phyloP scores from a whole-genome alignment of 805 yeast species.

The Grigorovia transvaalensis region DNA sequence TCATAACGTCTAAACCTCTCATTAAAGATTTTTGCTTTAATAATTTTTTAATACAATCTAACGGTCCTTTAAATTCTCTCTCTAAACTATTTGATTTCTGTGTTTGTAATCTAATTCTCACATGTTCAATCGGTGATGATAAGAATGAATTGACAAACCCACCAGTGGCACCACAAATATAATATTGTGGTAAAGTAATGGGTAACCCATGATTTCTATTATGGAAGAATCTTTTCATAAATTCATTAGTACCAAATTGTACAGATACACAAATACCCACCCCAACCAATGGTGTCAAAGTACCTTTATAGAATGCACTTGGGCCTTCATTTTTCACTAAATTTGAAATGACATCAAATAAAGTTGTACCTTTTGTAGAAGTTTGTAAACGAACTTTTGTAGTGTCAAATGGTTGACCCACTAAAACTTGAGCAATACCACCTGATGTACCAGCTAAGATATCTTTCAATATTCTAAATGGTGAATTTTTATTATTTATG shows the following conservation, averaged over 20 bases:
- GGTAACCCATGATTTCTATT: conserved; percentile 17
- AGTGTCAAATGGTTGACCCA: conserved; percentile 95
- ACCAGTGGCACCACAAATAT: conserved; percentile 79
- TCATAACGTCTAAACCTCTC: conserved; percentile 76
- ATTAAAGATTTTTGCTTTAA: conserved; percentile 48
- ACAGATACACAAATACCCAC: conserved; percentile 97
- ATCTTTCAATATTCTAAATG: conserved; percentile 42
- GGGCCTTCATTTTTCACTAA: conserved; percentile 74
- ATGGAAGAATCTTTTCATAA: conserved; percentile 70
- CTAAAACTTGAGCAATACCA: conserved; percentile 89
- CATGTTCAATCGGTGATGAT: conserved; percentile 91
- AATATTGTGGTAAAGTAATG: conserved; percentile 55
- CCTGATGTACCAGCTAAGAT: conserved; percentile 88
- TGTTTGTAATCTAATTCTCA: conserved; percentile 88
- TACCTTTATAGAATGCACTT: conserved; percentile 83
- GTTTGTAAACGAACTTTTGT: conserved; percentile 89
- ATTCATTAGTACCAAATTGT: conserved; percentile 91
- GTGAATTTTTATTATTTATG: conserved; percentile 1
- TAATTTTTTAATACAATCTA: conserved; percentile 38
- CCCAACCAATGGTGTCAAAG: conserved; percentile 85
- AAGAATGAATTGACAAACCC: conserved; percentile 83
- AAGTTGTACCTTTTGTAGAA: conserved; percentile 60
- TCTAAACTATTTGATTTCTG: conserved; percentile 38
- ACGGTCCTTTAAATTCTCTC: conserved; percentile 49
- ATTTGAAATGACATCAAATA: conserved; percentile 65